Conservation (phyloP, 2,329 filamentous ascomycete species). For the Penicillium carneum region DNA sequence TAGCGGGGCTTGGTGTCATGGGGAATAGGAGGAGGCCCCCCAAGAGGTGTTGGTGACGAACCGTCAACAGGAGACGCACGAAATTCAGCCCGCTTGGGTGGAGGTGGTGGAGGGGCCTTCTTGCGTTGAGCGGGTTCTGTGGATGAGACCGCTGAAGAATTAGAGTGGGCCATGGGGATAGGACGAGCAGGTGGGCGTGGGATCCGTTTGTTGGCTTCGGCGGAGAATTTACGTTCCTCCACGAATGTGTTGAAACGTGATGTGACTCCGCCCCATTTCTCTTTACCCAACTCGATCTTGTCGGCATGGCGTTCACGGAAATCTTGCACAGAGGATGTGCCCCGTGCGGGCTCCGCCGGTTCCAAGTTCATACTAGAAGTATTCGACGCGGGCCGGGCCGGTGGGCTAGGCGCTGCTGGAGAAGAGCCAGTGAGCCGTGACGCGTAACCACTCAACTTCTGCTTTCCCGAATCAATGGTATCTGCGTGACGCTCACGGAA, state of each 20-base stretch:
- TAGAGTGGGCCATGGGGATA: slow-evolving; percentile 20
- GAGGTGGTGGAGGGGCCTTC: slow-evolving; percentile 63
- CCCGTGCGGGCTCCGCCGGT: slow-evolving; percentile 31
- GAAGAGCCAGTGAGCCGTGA: slow-evolving; percentile 18
- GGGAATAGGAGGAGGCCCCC: slow-evolving; percentile 63
- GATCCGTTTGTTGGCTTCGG: slow-evolving; percentile 35
- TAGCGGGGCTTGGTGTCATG: slow-evolving; percentile 63
- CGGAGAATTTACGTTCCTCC: slow-evolving; percentile 48
- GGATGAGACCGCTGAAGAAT: slow-evolving; percentile 36
- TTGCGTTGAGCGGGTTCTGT: slow-evolving; percentile 40
- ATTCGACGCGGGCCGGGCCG: slow-evolving; percentile 11
- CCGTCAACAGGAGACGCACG: slow-evolving; percentile 47
- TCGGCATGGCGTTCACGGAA: slow-evolving; percentile 74
- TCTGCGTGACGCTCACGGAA: slow-evolving; percentile 20
- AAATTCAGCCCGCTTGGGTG: slow-evolving; percentile 63
- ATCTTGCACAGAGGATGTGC: slow-evolving; percentile 49
- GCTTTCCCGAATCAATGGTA: slow-evolving; percentile 66
- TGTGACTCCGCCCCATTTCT: slow-evolving; percentile 59
- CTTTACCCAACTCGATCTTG: slow-evolving; percentile 68
- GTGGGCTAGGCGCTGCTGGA: slow-evolving; percentile 13
- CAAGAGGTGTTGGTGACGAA: slow-evolving; percentile 31
- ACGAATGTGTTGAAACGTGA: slow-evolving; percentile 57
- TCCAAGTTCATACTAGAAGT: slow-evolving; percentile 19
- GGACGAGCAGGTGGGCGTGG: slow-evolving; percentile 36
- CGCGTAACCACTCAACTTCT: slow-evolving; percentile 58